Evolutionary conservation across 805 yeast genomes (phyloP).

Genomic region (Teunomyces pallodes): DNA sequence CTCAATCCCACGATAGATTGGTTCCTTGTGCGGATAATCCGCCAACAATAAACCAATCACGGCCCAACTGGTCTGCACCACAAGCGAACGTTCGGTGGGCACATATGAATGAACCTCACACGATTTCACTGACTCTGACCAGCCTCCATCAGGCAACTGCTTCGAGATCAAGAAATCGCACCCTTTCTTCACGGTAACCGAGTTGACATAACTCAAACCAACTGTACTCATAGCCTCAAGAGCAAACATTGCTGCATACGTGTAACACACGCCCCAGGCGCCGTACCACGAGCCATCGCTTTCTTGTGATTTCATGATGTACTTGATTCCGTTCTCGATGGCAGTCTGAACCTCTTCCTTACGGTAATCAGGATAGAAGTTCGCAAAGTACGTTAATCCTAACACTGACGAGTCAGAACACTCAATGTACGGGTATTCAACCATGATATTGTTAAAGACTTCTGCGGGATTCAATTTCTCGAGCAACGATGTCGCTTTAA

Average conservation of each 20-base stretch:
- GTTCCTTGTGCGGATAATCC: constrained; percentile 65
- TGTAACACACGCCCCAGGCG: constrained; percentile 95
- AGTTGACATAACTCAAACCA: constrained; percentile 59
- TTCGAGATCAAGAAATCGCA: constrained; percentile 79
- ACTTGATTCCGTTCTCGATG: constrained; percentile 69
- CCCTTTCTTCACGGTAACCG: constrained; percentile 63
- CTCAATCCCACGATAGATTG: constrained; percentile 61
- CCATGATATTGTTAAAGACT: constrained; percentile 97
- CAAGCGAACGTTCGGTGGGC: constrained; percentile 57
- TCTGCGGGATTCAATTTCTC: constrained; percentile 93
- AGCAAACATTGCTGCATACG: constrained; percentile 98
- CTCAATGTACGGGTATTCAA: constrained; percentile 96
- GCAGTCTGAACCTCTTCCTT: constrained; percentile 64
- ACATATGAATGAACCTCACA: constrained; percentile 80
- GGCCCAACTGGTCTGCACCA: constrained; percentile 94
- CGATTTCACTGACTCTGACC: constrained; percentile 94
- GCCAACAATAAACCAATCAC: constrained; percentile 78
- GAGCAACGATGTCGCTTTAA: constrained; percentile 72
- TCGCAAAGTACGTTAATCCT: constrained; percentile 77
- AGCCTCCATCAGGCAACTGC: constrained; percentile 89
- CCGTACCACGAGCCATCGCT: constrained; percentile 97
- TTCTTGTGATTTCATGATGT: constrained; percentile 65
- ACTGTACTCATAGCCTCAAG: constrained; percentile 82
- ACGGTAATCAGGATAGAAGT: constrained; percentile 61
- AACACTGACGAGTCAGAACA: constrained; percentile 94